These are phyloP conservation scores for Lachnellula cervina DNA, from an alignment of 2,329 filamentous ascomycete genomes.

Conservation along the genomic window DNA sequence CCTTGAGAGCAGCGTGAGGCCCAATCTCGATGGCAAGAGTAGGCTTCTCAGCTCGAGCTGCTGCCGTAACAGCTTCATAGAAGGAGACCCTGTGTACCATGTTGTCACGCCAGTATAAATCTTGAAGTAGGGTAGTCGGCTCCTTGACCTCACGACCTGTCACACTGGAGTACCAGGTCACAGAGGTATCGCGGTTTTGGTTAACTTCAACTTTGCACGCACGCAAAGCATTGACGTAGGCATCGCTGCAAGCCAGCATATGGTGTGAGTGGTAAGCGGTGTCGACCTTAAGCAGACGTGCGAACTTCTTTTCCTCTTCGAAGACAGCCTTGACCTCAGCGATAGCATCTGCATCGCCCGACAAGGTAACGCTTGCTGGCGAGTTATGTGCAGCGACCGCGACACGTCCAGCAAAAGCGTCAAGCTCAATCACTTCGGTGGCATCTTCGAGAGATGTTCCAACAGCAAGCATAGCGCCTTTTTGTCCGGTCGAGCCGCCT, in stretches of 20 bases:
- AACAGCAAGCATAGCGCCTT: conserved; percentile 8
- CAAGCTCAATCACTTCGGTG: conserved; percentile 1
- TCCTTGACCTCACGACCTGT: conserved; percentile 1
- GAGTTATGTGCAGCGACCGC: conserved; percentile 27
- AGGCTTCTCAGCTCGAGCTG: conserved; percentile 6
- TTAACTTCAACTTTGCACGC: conserved; percentile 8
- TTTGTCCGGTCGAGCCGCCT: conserved; percentile 11
- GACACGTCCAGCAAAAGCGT: not conserved
- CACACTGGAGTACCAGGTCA: conserved; percentile 18
- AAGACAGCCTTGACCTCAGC: conserved; percentile 5
- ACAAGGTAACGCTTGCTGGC: conserved; percentile 20
- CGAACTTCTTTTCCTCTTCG: conserved; percentile 14
- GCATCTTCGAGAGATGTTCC: conserved; percentile 8
- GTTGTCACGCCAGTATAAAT: conserved; percentile 33
- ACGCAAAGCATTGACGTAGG: conserved; percentile 14
- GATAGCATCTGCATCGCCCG: conserved; percentile 22
- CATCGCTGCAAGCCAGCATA: conserved; percentile 18
- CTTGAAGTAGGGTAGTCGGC: conserved; percentile 22
- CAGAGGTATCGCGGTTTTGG: conserved; percentile 1
- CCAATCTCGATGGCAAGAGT: conserved; percentile 15
- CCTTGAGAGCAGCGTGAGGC: conserved; percentile 11
- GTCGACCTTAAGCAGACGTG: conserved; percentile 18
- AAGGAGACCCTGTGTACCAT: conserved; percentile 24
- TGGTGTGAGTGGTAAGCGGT: conserved; percentile 24
- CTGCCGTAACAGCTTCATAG: conserved; percentile 29